Evolutionary conservation across 768 basidiomycete genomes (phyloP).

Genomic region (Lactarius deliciosus): DNA sequence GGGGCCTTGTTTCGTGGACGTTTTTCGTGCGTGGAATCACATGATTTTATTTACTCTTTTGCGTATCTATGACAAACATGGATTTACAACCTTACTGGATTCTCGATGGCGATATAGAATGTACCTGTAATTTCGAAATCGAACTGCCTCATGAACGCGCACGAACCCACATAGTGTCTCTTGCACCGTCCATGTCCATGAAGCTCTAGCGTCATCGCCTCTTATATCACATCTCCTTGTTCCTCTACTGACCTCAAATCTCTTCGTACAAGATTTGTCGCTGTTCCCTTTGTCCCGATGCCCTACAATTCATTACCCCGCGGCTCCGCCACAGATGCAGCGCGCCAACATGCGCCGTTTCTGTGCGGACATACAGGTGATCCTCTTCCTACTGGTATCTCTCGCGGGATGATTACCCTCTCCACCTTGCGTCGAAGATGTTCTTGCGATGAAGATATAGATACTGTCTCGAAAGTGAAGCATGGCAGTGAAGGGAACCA

Average conservation of each 20-base stretch:
- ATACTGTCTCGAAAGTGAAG: not conserved
- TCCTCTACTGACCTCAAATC: not conserved
- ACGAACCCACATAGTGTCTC: not conserved
- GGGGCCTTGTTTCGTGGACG: not conserved
- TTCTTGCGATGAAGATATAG: constrained; percentile 14
- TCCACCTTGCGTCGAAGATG: constrained; percentile 30
- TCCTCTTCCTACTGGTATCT: constrained; percentile 32
- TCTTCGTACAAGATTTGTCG: constrained; percentile 14
- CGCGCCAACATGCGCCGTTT: constrained; percentile 43
- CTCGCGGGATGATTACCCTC: constrained; percentile 35
- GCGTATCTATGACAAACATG: not conserved
- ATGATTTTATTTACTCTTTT: not conserved
- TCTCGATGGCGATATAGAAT: not conserved
- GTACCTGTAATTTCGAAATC: not conserved
- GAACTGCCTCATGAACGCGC: not conserved
- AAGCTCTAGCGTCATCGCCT: constrained; percentile 14
- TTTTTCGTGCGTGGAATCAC: not conserved
- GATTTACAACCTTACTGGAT: not conserved
- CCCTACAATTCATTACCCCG: not conserved
- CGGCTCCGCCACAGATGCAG: constrained; percentile 38
- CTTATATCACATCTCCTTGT: constrained; percentile 1
- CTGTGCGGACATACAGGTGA: constrained; percentile 43
- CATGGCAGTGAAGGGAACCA: too few relatives aligned
- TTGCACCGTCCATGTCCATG: not conserved
- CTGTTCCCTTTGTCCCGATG: not conserved